These are phyloP conservation scores for Scedosporium aurantiacum DNA, from an alignment of 2,329 filamentous ascomycete genomes.

Conservation along the genomic window DNA sequence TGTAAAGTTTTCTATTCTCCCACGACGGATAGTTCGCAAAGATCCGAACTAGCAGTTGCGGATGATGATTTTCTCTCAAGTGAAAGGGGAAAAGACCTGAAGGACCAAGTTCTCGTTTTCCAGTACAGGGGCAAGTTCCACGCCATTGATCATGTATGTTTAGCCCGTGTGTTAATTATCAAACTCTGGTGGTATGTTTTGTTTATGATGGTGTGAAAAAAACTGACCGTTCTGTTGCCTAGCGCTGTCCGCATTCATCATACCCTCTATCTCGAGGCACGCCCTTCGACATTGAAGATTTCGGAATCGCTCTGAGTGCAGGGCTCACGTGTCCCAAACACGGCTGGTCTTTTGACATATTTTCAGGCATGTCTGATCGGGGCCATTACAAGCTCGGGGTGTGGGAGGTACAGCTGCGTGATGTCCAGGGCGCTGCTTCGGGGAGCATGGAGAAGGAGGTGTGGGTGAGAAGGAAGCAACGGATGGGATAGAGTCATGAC, in stretches of 20 bases:
- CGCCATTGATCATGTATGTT: slow-evolving; percentile 55
- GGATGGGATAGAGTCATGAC: slow-evolving; percentile 16
- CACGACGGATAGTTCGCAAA: slow-evolving; percentile 23
- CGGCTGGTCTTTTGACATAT: slow-evolving; percentile 60
- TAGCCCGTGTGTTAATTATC: background rate
- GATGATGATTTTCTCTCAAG: slow-evolving; percentile 18
- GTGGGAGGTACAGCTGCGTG: slow-evolving; percentile 52
- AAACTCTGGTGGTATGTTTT: background rate
- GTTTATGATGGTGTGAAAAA: background rate
- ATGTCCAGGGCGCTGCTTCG: background rate
- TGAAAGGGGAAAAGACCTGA: slow-evolving; percentile 26
- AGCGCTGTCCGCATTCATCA: slow-evolving; percentile 58
- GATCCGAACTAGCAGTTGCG: slow-evolving; percentile 22
- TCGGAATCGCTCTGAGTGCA: slow-evolving; percentile 50
- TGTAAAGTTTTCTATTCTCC: slow-evolving; percentile 49
- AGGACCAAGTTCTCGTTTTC: slow-evolving; percentile 55
- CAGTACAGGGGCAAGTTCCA: slow-evolving; percentile 52
- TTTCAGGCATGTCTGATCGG: slow-evolving; percentile 50
- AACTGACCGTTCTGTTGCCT: background rate
- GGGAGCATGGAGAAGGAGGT: slow-evolving; percentile 21
- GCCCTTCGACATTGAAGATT: slow-evolving; percentile 63
- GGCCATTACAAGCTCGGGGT: slow-evolving; percentile 49
- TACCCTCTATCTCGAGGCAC: slow-evolving; percentile 53
- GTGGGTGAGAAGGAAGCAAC: slow-evolving; percentile 32
- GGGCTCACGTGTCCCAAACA: slow-evolving; percentile 59